Percentiles rank a stretch among this genome's conserved stretches.
Evolutionary conservation across 768 basidiomycete genomes (phyloP).

Genomic region (Rhodosporidiobolus sp.): DNA sequence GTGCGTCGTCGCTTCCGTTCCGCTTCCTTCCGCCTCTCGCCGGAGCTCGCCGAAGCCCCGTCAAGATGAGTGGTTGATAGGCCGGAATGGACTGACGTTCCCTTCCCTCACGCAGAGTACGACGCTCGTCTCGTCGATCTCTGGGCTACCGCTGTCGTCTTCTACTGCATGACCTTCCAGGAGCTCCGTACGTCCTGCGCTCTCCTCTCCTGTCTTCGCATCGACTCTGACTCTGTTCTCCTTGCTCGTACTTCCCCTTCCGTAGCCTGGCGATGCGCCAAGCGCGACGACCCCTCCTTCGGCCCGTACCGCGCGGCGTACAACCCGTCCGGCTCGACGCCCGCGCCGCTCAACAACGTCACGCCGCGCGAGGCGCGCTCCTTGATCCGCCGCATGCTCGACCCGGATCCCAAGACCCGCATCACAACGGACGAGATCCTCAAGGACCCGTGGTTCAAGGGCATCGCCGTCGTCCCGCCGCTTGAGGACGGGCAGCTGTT

Average conservation of each 20-base stretch:
- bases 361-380: constrained; percentile 77
- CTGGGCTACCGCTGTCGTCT: constrained; percentile 95
- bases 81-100: no score
- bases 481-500: not conserved
- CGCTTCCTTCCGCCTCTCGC: not conserved
- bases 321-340: constrained; percentile 32
- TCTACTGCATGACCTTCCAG: constrained; percentile 94
- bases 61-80: no score
- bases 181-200: no score
- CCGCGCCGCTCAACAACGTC: constrained; percentile 65
- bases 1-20: constrained; percentile 58
- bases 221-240: no score
- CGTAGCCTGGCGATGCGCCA: constrained; percentile 77
- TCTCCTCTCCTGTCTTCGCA: no score
- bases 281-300: constrained; percentile 74
- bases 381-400: constrained; percentile 87
- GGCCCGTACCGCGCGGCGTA: constrained; percentile 62
- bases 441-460: constrained; percentile 37
- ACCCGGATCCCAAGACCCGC: constrained; percentile 80
- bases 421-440: constrained; percentile 75
- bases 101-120: constrained; percentile 62
- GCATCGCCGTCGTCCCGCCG: constrained; percentile 34
- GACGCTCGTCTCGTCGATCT: constrained; percentile 96
- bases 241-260: no score
- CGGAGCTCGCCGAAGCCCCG: no score